These are phyloP conservation scores for Platanus orientalis DNA, from an alignment of 164 flowering plant species.

Conservation along the genomic window DNA sequence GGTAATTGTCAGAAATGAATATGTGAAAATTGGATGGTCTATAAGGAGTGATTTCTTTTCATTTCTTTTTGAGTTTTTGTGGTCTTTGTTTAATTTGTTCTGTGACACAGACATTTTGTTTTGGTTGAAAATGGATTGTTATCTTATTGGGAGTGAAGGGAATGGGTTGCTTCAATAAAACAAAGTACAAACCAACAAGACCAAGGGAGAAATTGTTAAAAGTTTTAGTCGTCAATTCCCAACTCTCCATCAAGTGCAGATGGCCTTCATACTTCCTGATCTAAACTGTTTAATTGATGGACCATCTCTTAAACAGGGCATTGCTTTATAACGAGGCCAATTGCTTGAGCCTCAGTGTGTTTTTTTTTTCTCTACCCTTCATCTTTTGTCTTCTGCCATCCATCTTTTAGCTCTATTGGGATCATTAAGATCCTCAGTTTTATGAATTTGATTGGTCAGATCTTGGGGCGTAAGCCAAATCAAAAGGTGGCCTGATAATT, in stretches of 20 bases:
- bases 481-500: too few relatives aligned
- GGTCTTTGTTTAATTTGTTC: neutral
- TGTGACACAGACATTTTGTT: neutral
- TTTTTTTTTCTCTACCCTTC: too few relatives aligned
- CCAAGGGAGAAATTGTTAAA: neutral
- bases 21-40: neutral
- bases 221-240: neutral
- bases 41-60: slow-evolving; percentile 6
- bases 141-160: neutral
- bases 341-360: too few relatives aligned
- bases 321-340: too few relatives aligned
- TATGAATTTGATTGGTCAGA: neutral
- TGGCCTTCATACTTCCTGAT: too few relatives aligned
- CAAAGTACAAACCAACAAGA: neutral
- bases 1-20: neutral
- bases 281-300: neutral
- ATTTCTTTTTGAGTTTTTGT: slow-evolving; percentile 1
- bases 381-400: too few relatives aligned
- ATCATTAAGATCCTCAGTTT: too few relatives aligned
- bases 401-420: too few relatives aligned
- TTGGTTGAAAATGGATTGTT: neutral
- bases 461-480: neutral
- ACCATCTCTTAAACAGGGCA: neutral
- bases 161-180: neutral
- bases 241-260: neutral